phyloP scores from a whole-genome alignment of 2,329 filamentous ascomycete species.

The Aureobasidium sp. region DNA sequence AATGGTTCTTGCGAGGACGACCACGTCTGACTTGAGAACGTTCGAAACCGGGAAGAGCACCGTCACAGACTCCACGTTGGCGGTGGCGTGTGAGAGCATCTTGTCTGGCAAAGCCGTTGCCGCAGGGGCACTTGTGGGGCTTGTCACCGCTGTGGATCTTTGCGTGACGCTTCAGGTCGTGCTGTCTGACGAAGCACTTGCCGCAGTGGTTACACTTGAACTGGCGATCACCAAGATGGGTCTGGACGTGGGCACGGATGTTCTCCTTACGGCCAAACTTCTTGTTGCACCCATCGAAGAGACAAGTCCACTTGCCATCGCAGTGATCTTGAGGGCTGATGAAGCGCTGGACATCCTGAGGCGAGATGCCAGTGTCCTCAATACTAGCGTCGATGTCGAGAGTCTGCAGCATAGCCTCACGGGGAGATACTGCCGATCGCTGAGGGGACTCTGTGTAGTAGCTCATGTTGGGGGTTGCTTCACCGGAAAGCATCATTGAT shows the following conservation, averaged over 20 bases:
- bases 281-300: slow-evolving; percentile 66
- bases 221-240: slow-evolving; percentile 90
- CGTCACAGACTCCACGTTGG: slow-evolving; percentile 92
- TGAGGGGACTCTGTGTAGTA: slow-evolving; percentile 16
- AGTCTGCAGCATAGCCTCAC: slow-evolving; percentile 36
- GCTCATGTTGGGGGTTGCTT: slow-evolving; percentile 17
- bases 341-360: slow-evolving; percentile 57
- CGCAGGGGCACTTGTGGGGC: slow-evolving; percentile 88
- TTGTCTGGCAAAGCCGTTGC: slow-evolving; percentile 88
- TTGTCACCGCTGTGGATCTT: slow-evolving; percentile 97
- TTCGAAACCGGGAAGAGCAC: slow-evolving; percentile 69
- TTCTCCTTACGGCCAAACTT: slow-evolving; percentile 96
- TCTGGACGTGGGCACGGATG: slow-evolving; percentile 97
- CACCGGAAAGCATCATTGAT: slow-evolving; percentile 12
- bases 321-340: slow-evolving; percentile 38
- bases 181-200: slow-evolving; percentile 94
- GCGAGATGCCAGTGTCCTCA: slow-evolving; percentile 72
- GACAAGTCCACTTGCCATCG: slow-evolving; percentile 39
- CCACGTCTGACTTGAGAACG: slow-evolving; percentile 54
- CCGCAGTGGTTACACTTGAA: slow-evolving; percentile 88
- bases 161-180: slow-evolving; percentile 92
- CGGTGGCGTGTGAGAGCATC: slow-evolving; percentile 91
- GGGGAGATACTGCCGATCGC: slow-evolving; percentile 22
- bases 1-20: slow-evolving; percentile 53
- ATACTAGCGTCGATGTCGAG: slow-evolving; percentile 52